Base-by-base conservation (phyloP, 2,329 filamentous ascomycete genomes). In the Paecilomyces sp. region DNA sequence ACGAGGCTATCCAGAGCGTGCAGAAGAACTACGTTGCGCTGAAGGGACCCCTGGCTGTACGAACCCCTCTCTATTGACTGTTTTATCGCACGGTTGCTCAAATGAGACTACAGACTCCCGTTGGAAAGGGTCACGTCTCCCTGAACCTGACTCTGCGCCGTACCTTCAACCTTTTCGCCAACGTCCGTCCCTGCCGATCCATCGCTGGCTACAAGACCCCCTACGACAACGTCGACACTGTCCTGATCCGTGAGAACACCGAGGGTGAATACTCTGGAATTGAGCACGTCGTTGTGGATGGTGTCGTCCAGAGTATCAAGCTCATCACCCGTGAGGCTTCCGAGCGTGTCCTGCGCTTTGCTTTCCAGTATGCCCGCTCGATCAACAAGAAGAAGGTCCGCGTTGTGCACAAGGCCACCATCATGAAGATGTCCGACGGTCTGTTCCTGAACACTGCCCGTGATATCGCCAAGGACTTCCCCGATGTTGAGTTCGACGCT, bases 401-500 rank as follows among this genome's bases (percentile, higher is more conserved):
- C 74, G 93, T 92, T 62, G 92, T 97, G 65, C 94, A 99, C 89
- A 99, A 99, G 87, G 94, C 94, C 77, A 97, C 94, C 75, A 99
- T 99, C 83, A 99, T 99, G 94, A 99, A 99, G 88, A 96, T 97
- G 91, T 93, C 89, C 75, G 94, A 99, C 78, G 94, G 94, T 81
- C 90, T 99, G 63, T 99, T 99, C 88, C 85, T 99, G 69, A 90
- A 85, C 78, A 91, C 89, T 64, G 94, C 89, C 69, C 83, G 87
- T 68, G 85, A 94, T 63, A 86, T 99, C 67, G 84, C 91, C 77
- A 96, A 96, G 86, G 92, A 97, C 75, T 99, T 90, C 86, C 94
- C 94, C 65, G 83, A 88, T 70, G 91, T 99, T 72, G 90, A 97
- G 81, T 97, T 99, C 76, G 93, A 97, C 75, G 91, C 91, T 70